Evolutionary conservation across 305 asterid species (phyloP), one percentile per base, ranked within the genome.

Genomic region (Fraxinus latifolia): DNA sequence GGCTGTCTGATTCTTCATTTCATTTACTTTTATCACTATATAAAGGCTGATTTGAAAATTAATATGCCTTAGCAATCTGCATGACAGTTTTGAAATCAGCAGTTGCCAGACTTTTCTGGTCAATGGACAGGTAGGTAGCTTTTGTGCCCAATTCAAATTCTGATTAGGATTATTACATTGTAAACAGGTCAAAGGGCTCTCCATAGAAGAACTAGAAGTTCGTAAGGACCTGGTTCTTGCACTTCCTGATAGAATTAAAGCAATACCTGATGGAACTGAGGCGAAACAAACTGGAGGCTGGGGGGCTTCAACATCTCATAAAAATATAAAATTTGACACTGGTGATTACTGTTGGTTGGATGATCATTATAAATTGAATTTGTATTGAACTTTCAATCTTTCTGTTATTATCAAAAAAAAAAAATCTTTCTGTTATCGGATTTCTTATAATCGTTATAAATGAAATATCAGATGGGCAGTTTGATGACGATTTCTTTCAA

Each of bases 201-300:
- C 97, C 0, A 85, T 73, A 37, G 97, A 95, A 83, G 97, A 95
- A 79, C 55, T 81, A 50, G 97, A 91, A 83, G 88, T 89, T 68
- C 97, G 98, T 42, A 53, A n/a, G 0, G 97, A 95, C 60, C 84
- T 95, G 50, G 97, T 93, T 79, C 88, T 91, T 17, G 83, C 90
- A 31, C 90, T 95, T 68, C 88, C 93, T 0, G 95, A 93, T 75
- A 88, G 94, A 86, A 91, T 95, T 77, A 86, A 85, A 60, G 93
- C 91, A 17, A 92, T 95, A 76, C 88, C 95, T 5, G 99, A 92
- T 71, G 93, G 96, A 5, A 74, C 78, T 27, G 79, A 82, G 15
- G 21, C 81, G 8, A 86, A 83, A 34, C 84, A 83, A 80, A 44
- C 86, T 55, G 90, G 90, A 74, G 91, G 87, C 74, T 86, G 90